These are phyloP conservation scores for Tillandsia leiboldiana DNA, from an alignment of 176 grass and related monocot species.

Conservation along the genomic window DNA sequence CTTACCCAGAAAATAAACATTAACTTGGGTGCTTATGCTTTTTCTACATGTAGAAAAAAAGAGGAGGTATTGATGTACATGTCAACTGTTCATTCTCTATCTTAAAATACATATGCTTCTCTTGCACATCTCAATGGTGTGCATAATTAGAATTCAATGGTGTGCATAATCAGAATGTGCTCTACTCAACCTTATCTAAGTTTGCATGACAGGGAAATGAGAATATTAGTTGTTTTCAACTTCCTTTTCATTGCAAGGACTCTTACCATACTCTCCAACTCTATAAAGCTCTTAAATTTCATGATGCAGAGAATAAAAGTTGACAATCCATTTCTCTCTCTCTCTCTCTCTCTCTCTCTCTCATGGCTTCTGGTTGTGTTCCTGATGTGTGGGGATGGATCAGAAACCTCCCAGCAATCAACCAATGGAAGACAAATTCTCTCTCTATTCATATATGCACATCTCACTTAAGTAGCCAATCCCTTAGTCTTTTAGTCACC, in stretches of 20 bases:
- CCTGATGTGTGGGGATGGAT: constrained; percentile 34
- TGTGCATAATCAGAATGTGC: no score
- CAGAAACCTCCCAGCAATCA: constrained; percentile 24
- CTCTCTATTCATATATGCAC: constrained; percentile 24
- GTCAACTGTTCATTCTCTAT: neutral
- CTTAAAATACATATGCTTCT: neutral
- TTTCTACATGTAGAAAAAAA: neutral
- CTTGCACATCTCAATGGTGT: no score
- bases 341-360: neutral
- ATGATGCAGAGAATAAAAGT: neutral
- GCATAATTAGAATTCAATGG: no score
- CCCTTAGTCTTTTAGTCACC: constrained; percentile 20
- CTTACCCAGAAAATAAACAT: no score
- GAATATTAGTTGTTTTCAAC: constrained; percentile 23
- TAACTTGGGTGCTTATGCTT: neutral
- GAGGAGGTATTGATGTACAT: neutral
- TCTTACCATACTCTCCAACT: neutral
- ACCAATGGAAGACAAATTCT: constrained; percentile 23
- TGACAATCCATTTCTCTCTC: neutral
- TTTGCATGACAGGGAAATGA: constrained; percentile 21
- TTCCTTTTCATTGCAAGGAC: constrained; percentile 16
- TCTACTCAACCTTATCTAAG: neutral
- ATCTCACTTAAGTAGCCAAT: constrained; percentile 10
- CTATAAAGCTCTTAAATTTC: neutral
- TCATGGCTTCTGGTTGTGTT: constrained; percentile 20